Base-by-base conservation (phyloP, 2,329 filamentous ascomycete species). In the Fusarium odoratissimum region DNA sequence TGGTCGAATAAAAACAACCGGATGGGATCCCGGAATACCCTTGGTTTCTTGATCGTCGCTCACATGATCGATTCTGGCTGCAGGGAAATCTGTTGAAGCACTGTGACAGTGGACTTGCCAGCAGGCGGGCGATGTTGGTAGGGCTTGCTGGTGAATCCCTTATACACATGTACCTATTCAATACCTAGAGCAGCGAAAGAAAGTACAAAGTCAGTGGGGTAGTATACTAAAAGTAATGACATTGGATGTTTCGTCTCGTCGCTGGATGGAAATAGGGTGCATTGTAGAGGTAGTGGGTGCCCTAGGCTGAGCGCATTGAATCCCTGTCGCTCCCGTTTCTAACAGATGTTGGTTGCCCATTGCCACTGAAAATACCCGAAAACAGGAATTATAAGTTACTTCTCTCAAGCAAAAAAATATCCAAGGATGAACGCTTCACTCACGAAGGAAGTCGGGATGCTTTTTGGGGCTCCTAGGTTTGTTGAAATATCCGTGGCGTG, bases 11-110 rank as follows among this genome's bases (percentile, higher is more conserved):
- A 23, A 37, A 56, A 35, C 23, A 30, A 28, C 30, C 23, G 25
- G 49, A 25, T 35, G 23, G 21, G 31, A 42, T 31, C n/a, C 28
- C n/a, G 45, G 30, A 56, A 56, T 56, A 40, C 21, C 37, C 28
- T 38, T 59, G 54, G 49, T 51, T 66, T 61, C 51, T 52, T 61
- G 65, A 44, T 54, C 49, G 40, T 46, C 51, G 61, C 73, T 76
- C 75, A 75, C 75, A 77, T 77, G 75, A 77, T 66, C 66, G 48
- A 42, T 48, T 37, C 51, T 48, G 64, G 67, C 72, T 77, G 75
- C 74, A 75, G 62, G 74, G 69, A 59, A 67, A 63, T 57, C 42
- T 30, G 42, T 45, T 38, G 42, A 60, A n/a, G 55, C 46, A 54
- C 48, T 44, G 38, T 28, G 31, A 23, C 46, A 40, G 40, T 55